A percentile compares a stretch with the other conserved stretches of the same genome.
Evolutionary conservation across 257 asterid species (phyloP).

Genomic region (Solanum tarijense): DNA sequence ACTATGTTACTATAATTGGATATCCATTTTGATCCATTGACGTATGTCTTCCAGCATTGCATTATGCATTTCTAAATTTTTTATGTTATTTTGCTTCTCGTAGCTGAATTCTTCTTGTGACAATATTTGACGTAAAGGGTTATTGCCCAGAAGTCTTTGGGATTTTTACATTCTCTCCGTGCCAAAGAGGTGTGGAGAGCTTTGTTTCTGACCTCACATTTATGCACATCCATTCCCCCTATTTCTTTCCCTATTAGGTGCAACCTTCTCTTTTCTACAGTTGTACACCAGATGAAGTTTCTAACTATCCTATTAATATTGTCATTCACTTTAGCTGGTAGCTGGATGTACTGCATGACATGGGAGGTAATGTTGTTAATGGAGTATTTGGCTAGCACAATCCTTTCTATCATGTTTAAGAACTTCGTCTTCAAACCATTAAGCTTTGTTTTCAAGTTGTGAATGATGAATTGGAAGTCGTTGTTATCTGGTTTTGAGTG

Average conservation of each 20-base stretch:
- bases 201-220: neutral
- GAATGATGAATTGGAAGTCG: neutral
- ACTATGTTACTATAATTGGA: no score
- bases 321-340: neutral
- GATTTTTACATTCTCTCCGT: no score
- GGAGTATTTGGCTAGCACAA: neutral
- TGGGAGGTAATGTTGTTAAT: neutral
- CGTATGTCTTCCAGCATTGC: no score
- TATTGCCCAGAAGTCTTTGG: neutral
- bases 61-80: no score
- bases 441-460: neutral
- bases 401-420: neutral
- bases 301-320: no score
- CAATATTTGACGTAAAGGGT: neutral
- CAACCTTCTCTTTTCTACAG: neutral
- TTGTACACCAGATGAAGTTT: neutral
- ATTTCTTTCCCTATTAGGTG: neutral
- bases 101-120: neutral
- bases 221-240: neutral
- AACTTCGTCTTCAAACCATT: neutral
- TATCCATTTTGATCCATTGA: no score
- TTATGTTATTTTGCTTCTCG: neutral
- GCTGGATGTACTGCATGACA: neutral
- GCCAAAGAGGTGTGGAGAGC: neutral
- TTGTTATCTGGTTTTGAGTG: neutral